phyloP scores from a whole-genome alignment of 2,329 filamentous ascomycete species.

The Pezizomycotina sp. region DNA sequence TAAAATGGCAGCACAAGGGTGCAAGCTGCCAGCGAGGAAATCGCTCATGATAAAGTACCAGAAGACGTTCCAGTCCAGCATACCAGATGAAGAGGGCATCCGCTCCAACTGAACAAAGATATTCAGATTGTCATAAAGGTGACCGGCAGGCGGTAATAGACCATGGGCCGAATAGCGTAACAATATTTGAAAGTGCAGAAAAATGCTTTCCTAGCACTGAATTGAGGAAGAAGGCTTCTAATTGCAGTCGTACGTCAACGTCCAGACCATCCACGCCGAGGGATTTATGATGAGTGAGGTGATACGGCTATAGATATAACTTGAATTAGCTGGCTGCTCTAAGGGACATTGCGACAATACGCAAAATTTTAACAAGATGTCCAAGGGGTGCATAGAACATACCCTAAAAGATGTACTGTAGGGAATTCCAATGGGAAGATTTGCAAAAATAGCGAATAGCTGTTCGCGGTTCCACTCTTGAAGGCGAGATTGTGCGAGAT shows the following conservation, averaged over 20 bases:
- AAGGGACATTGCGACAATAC: not conserved
- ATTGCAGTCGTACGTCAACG: constrained; percentile 79
- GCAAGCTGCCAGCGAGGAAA: constrained; percentile 83
- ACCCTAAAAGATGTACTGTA: constrained; percentile 92
- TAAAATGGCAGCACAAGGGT: constrained; percentile 93
- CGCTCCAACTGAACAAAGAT: constrained; percentile 60
- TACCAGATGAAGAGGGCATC: constrained; percentile 51
- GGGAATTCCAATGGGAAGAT: constrained; percentile 85
- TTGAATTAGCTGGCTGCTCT: not conserved
- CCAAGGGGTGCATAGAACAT: constrained; percentile 26
- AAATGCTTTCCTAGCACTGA: constrained; percentile 88
- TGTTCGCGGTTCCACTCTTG: constrained; percentile 63
- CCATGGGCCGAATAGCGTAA: constrained; percentile 95
- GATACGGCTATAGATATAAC: constrained; percentile 52
- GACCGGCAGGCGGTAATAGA: constrained; percentile 76
- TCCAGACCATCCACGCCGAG: constrained; percentile 91
- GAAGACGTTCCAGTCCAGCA: constrained; percentile 47
- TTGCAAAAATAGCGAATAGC: constrained; percentile 78
- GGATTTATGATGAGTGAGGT: constrained; percentile 97
- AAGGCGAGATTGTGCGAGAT: constrained; percentile 97
- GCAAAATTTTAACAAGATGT: not conserved
- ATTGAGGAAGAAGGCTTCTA: constrained; percentile 86
- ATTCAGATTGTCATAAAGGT: constrained; percentile 76
- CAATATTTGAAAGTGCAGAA: constrained; percentile 97
- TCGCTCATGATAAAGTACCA: constrained; percentile 76